Evolutionary conservation across 441 rosid genomes (phyloP).

Genomic region (Rhodomyrtus psidioides): DNA sequence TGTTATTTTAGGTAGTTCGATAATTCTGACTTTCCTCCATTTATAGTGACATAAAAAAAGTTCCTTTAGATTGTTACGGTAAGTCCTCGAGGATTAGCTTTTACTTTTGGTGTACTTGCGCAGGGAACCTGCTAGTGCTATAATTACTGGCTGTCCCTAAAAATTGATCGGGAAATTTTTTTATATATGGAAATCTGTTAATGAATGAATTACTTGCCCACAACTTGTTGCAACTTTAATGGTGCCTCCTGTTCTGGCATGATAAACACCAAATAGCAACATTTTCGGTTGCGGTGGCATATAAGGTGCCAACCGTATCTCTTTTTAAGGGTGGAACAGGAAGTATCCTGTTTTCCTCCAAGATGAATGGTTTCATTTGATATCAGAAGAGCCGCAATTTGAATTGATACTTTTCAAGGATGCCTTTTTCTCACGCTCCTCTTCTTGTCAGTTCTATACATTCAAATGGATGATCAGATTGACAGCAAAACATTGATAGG

Average conservation of each 20-base stretch:
- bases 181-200: too few relatives aligned
- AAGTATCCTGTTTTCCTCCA: neutral
- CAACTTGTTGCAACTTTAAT: neutral
- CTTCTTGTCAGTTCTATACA: conserved; percentile 48
- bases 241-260: neutral
- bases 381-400: neutral
- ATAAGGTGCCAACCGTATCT: neutral
- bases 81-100: neutral
- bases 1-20: neutral
- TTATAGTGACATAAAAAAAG: neutral
- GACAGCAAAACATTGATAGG: conserved; percentile 96
- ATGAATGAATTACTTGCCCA: neutral
- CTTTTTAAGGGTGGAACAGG: neutral
- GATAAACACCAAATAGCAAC: neutral
- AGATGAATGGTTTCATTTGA: neutral
- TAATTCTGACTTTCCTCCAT: neutral
- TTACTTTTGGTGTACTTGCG: neutral
- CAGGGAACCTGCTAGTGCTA: neutral
- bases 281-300: neutral
- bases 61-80: neutral
- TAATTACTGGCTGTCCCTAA: neutral
- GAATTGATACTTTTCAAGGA: neutral
- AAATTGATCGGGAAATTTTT: neutral
- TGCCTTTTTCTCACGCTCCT: conserved; percentile 1
- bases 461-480: conserved; percentile 99